Conservation (phyloP, 192 early-diverging fungal genomes). For the Helicostylum pulchrum region DNA sequence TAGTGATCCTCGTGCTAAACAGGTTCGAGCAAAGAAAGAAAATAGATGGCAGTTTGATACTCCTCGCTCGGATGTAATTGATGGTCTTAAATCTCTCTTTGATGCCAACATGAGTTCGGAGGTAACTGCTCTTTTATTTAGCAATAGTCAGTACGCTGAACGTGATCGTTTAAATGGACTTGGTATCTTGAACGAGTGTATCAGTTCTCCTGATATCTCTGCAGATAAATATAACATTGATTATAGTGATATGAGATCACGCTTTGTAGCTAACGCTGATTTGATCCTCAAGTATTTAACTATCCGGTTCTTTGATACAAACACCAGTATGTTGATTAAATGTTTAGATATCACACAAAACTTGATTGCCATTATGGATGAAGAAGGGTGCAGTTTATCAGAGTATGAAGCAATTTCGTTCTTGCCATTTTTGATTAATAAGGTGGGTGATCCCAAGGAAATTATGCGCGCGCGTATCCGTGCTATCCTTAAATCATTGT, state of each 20-base stretch:
- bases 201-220: constrained; percentile 43
- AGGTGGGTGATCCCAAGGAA: constrained; percentile 86
- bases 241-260: constrained; percentile 51
- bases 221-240: constrained; percentile 35
- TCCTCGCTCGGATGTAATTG: constrained; percentile 61
- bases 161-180: constrained; percentile 71
- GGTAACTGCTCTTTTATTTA: constrained; percentile 65
- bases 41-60: constrained; percentile 69
- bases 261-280: constrained; percentile 73
- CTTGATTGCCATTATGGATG: constrained; percentile 61
- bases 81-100: constrained; percentile 60
- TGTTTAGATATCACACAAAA: constrained; percentile 80
- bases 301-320: constrained; percentile 89
- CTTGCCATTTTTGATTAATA: constrained; percentile 62
- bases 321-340: constrained; percentile 82
- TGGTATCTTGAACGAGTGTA: constrained; percentile 62
- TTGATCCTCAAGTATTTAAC: constrained; percentile 85
- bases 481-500: constrained; percentile 64
- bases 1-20: constrained; percentile 64
- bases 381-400: constrained; percentile 56
- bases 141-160: constrained; percentile 84
- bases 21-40: constrained; percentile 66
- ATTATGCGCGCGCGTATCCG: constrained; percentile 70
- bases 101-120: constrained; percentile 56
- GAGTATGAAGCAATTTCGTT: constrained; percentile 84